Base-by-base conservation (phyloP, 75 land plant genomes). In the Picea glauca region DNA sequence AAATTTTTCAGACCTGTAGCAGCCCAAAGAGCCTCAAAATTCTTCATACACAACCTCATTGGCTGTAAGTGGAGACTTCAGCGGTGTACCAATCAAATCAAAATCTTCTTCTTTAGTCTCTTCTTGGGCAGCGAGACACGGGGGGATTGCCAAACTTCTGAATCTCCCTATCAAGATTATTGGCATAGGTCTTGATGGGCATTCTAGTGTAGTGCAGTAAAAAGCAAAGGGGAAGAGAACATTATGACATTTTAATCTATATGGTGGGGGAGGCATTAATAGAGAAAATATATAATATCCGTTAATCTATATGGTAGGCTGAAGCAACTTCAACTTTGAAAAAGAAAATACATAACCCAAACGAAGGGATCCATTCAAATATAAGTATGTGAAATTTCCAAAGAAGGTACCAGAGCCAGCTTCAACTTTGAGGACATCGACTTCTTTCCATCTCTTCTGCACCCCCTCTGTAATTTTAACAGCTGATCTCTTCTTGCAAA, bases 201-300 rank as follows among this genome's bases (percentile, higher is more conserved):
- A 92, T 94, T 11, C 96, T 93, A 43, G 98, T n/a, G n/a, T n/a
- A n/a, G n/a, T 95, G 80, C 95, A 95, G 78, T 95, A 93, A 75
- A 93, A 93, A 5, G 64, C 96, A 79, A 95, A 91, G 21, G 98
- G 98, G 33, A 95, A 81, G 6, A 95, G 88, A 23, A 95, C 98
- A 78, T 91, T 86, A 20, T 82, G 77, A 20, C 26, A 26, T 26
- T 26, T 26, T 26, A 26, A 26, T 26, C 26, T 26, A 26, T 26
- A 26, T 26, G 26, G 26, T 26, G 26, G 26, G 26, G 26, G 26
- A 26, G 26, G 26, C 0, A 26, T 26, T 26, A 26, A 26, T 26
- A 26, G 26, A 26, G 26, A 26, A 26, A 26, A 26, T 26, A 26
- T 26, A 26, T 26, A 26, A 26, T 26, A 26, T 92, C 95, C 26